phyloP scores from a whole-genome alignment of 2,329 filamentous ascomycete genomes.

The Penicillium verrucosum region DNA sequence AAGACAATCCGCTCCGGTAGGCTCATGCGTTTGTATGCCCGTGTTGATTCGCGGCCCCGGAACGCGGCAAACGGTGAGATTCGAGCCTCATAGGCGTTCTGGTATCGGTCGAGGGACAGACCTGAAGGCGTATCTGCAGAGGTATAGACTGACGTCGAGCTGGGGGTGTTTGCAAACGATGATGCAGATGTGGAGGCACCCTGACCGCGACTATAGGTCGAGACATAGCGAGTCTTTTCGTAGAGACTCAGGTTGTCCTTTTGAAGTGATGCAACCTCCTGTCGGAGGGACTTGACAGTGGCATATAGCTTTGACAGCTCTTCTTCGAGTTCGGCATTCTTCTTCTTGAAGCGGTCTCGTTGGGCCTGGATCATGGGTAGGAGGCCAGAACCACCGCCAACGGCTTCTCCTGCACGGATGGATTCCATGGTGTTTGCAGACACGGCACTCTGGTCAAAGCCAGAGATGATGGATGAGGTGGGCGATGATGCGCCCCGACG shows the following conservation, averaged over 20 bases:
- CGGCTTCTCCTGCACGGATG: conserved; percentile 62
- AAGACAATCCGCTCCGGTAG: conserved; percentile 87
- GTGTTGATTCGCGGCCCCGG: conserved; percentile 82
- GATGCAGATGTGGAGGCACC: conserved; percentile 63
- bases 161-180: conserved; percentile 62
- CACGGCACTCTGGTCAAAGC: conserved; percentile 70
- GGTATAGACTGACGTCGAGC: conserved; percentile 67
- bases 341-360: conserved; percentile 96
- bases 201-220: conserved; percentile 77
- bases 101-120: conserved; percentile 76
- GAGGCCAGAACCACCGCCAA: conserved; percentile 78
- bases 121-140: conserved; percentile 59
- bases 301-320: conserved; percentile 82
- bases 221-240: conserved; percentile 95
- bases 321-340: conserved; percentile 83
- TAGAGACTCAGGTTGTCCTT: conserved; percentile 95
- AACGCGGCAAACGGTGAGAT: conserved; percentile 96
- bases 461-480: conserved; percentile 96
- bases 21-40: conserved; percentile 90
- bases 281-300: conserved; percentile 77
- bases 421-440: conserved; percentile 54
- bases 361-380: conserved; percentile 98
- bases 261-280: conserved; percentile 87
- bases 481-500: conserved; percentile 73
- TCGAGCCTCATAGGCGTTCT: conserved; percentile 89